Percentiles rank a stretch among this genome's conserved stretches.
phyloP scores from a whole-genome alignment of 306 rosid species.

The Ormosia semicastrata region DNA sequence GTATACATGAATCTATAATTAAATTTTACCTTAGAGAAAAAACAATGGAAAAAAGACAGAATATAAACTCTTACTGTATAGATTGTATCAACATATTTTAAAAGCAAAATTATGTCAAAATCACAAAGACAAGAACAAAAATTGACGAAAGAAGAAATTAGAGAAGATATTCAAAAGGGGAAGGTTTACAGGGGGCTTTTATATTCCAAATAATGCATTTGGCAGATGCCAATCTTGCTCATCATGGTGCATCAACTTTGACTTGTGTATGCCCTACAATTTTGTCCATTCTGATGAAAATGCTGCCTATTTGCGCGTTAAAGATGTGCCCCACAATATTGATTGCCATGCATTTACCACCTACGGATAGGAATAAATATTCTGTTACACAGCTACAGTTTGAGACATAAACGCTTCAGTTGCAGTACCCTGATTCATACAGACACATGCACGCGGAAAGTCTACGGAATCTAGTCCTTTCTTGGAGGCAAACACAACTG shows the following conservation, averaged over 20 bases:
- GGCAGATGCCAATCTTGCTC: constrained; percentile 2
- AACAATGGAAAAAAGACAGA: neutral
- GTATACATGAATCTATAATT: neutral
- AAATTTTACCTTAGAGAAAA: neutral
- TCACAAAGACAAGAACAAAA: neutral
- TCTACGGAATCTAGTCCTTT: neutral
- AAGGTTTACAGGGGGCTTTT: neutral
- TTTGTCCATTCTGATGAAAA: constrained; percentile 36
- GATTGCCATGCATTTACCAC: constrained; percentile 36
- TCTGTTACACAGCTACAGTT: constrained; percentile 34
- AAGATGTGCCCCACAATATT: constrained; percentile 34
- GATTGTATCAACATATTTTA: neutral
- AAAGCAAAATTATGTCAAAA: neutral
- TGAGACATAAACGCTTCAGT: constrained; percentile 10
- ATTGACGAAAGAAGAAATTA: neutral
- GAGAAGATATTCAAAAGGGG: neutral
- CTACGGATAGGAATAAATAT: constrained; percentile 36
- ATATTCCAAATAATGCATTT: neutral
- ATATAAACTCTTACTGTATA: neutral
- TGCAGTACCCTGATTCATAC: neutral
- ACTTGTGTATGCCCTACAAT: constrained; percentile 36
- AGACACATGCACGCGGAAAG: neutral
- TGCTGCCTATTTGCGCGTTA: constrained; percentile 17
- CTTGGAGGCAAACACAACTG: neutral
- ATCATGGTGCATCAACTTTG: constrained; percentile 27